Evolutionary conservation across 352 stramenopile species (phyloP), one percentile per base, ranked within the genome.

Genomic region (Phytophthora niederhauseri): DNA sequence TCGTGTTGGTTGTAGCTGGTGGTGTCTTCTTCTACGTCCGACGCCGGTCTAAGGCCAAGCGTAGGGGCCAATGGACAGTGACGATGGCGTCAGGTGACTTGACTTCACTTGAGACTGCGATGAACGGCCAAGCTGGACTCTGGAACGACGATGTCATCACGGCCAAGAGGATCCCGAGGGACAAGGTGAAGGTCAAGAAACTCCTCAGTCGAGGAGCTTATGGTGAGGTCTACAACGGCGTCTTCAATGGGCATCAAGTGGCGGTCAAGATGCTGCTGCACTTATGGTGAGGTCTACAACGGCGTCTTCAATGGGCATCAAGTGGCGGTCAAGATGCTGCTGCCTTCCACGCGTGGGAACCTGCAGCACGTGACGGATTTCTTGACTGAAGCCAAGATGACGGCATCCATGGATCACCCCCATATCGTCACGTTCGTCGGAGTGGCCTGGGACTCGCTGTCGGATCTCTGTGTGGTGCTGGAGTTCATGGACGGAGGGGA

Each of bases 381-480:
- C 49, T 84, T 89, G 69, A 70, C 80, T 28, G 81, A 89, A 51
- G 83, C 85, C 31, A 80, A 80, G 3, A 56, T 87, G 56, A 80
- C 57, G 12, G 72, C 81, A 1, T 31, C 31, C 20, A 58, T 89
- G 8, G 69, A 87, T 3, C 81, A 89, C 26, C 72, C 68, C n/a
- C 79, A 83, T 54, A 84, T 89, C 45, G 78, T 85, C 4, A 58
- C 53, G 4, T 86, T 90, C 48, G 64, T 90, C 5, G 81, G 81
- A 0, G 48, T 90, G 9, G 63, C 75, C 6, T 89, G 81, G 81
- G 83, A 69, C 7, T 81, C 59, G 4, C 66, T 89, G 8, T 66
- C 72, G 3, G 78, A 89, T 70, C 51, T 89, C 1, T 72, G 62
- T 2, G 58, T 84, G 36, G 57, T 88, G 38, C 72, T 80, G 38